Conservation (phyloP, 2,329 filamentous ascomycete species). For the Pseudopyricularia javanii region DNA sequence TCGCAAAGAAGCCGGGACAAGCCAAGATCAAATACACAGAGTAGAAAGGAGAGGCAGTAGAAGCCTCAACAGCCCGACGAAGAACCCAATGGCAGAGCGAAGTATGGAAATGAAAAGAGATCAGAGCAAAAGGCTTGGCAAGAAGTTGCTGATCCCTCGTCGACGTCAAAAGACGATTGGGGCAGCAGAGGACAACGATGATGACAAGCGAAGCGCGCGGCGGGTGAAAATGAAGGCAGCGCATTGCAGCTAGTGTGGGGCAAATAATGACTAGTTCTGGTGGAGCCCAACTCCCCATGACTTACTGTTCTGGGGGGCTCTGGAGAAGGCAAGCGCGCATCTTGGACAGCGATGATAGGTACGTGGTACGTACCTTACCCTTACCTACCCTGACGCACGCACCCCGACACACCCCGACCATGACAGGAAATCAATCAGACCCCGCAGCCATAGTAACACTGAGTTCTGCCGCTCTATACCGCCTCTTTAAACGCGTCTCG, state of each 20-base stretch:
- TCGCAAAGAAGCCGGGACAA: too few species aligned
- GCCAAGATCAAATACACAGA: background rate
- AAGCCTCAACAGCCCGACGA: background rate
- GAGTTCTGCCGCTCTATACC: background rate
- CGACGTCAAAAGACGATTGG: slow-evolving; percentile 3
- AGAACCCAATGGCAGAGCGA: background rate
- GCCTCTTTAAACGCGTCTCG: background rate
- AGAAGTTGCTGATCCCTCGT: slow-evolving; percentile 2
- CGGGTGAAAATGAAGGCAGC: background rate
- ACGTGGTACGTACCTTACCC: too few species aligned
- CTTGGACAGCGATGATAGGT: too few species aligned
- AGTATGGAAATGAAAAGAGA: background rate
- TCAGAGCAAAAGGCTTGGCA: background rate
- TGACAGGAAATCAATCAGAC: background rate
- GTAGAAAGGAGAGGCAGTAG: background rate
- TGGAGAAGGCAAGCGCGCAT: too few species aligned
- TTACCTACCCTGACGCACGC: too few species aligned
- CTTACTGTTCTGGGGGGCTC: too few species aligned
- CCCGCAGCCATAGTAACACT: background rate
- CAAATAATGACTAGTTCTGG: background rate
- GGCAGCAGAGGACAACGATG: background rate
- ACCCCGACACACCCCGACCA: too few species aligned
- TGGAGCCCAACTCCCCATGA: background rate
- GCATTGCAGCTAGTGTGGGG: background rate
- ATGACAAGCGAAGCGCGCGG: background rate